Base-by-base conservation (phyloP, 1,284 basidiomycete genomes). In the Tremellales sp. region DNA sequence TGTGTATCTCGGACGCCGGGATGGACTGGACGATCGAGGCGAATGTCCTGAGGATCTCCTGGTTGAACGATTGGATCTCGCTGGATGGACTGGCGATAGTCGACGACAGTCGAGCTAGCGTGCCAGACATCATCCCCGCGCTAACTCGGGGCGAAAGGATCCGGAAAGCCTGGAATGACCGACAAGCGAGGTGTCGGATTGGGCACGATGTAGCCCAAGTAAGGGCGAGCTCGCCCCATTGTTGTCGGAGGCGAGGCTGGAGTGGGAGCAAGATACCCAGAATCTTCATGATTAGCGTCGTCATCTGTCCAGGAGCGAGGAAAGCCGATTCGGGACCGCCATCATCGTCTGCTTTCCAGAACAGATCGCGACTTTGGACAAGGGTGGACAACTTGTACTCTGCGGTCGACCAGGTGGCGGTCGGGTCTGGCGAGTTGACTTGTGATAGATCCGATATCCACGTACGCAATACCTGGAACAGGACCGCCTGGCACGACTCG, bases 121-220 rank as follows among this genome's bases (percentile, higher is more conserved):
- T 79, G 44, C 86, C 81, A 0, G 87, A 87, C 25, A 97, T 78
- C 73, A 89, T 86, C 11, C 79, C 76, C 45, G 85, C 81, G 44
- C 82, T 84, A 40, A 89, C 79, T 27, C 79, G 78, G 0, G 89
- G 86, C 57, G 83, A 81, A n/a, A 97, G 76, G 1, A 87, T 83
- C 33, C 90, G 84, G 73, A 91, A 91, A n/a, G 90, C 79, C 68
- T 96, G 90, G 56, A 97, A 79, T 2, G 92, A 94, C 26, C 90
- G 82, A 73, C 88, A 90, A 0, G 93, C 91, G 25, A 86, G 83
- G 44, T 85, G 84, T 35, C 89, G 82, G 53, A 92, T 88, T 3
- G 89, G 86, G 61, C 89, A 92, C 1, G 85, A 81, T 3, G 89
- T 90, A 2, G 89, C 87, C 86, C 93, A 96, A 27, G 79, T 75